Percentiles rank a stretch among this genome's conserved stretches.
These are phyloP conservation scores for bread wheat (Triticum aestivum) DNA, from an alignment of 176 grass and related monocot genomes.

Conservation along the genomic window DNA sequence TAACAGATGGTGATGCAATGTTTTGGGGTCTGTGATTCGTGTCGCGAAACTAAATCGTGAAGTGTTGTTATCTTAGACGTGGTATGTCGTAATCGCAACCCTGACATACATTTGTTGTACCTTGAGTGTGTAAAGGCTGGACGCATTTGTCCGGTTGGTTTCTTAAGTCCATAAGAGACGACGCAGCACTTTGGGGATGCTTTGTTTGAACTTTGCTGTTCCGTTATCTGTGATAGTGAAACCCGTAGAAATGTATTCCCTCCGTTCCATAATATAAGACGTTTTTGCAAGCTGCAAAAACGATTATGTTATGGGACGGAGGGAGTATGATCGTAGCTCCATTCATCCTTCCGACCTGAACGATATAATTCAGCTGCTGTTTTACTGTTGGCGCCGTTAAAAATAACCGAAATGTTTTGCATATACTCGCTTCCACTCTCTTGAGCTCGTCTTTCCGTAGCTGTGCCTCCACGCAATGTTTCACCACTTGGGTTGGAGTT, in stretches of 20 bases:
- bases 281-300: too few relatives aligned
- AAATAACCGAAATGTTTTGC: background rate
- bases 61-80: slow-evolving; percentile 26
- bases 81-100: background rate
- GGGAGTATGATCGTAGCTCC: background rate
- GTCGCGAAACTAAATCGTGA: background rate
- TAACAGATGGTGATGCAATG: background rate
- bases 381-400: background rate
- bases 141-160: background rate
- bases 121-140: background rate
- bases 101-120: slow-evolving; percentile 22
- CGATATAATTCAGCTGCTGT: background rate
- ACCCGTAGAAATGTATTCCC: too few relatives aligned
- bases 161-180: background rate
- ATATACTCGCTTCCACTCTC: background rate
- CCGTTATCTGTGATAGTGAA: too few relatives aligned
- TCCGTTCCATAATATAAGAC: too few relatives aligned
- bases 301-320: too few relatives aligned
- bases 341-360: background rate
- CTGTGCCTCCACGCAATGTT: background rate
- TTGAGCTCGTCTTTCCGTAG: background rate
- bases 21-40: background rate
- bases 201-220: too few relatives aligned
- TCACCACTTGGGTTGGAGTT: background rate
- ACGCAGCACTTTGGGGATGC: too few relatives aligned